phyloP scores from a whole-genome alignment of 768 basidiomycete genomes.

The Podaxis rugospora region DNA sequence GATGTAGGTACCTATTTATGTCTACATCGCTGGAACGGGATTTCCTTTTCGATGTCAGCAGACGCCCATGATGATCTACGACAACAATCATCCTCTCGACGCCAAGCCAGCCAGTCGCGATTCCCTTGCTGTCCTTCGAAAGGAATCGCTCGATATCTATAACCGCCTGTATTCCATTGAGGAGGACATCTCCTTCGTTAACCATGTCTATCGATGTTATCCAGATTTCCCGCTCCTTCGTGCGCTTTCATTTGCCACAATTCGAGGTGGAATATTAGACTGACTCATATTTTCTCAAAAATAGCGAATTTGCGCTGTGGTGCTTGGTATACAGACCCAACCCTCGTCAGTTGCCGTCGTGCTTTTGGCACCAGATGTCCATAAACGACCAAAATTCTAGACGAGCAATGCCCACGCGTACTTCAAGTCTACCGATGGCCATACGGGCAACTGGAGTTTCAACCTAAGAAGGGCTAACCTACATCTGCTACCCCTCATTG shows the following conservation, averaged over 20 bases:
- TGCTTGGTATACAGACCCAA: conserved; percentile 86
- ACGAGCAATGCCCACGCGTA: conserved; percentile 52
- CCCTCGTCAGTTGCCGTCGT: conserved; percentile 36
- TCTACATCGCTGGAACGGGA: too few species aligned
- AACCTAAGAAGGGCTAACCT: conserved; percentile 82
- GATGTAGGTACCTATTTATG: too few species aligned
- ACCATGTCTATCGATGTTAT: conserved; percentile 38
- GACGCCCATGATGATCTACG: too few species aligned
- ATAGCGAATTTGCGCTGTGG: conserved; percentile 91
- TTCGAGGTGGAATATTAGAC: not conserved
- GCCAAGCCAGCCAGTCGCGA: conserved; percentile 8
- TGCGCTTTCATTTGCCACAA: conserved; percentile 15
- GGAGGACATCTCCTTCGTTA: conserved; percentile 72
- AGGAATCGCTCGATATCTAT: conserved; percentile 72
- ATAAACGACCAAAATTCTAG: conserved; percentile 14
- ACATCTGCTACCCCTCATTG: conserved; percentile 61
- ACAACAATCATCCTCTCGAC: not conserved
- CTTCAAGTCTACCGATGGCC: conserved; percentile 93
- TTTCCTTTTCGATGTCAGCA: too few species aligned
- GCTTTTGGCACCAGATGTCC: not conserved
- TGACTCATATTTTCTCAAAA: not conserved
- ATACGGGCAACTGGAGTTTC: conserved; percentile 81
- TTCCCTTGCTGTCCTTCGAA: conserved; percentile 50
- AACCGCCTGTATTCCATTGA: conserved; percentile 86
- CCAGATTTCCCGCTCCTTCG: conserved; percentile 53